Evolutionary conservation across 2,329 filamentous ascomycete genomes (phyloP), one percentile per base, ranked within the genome.

Genomic region (Alternaria incomplexa): DNA sequence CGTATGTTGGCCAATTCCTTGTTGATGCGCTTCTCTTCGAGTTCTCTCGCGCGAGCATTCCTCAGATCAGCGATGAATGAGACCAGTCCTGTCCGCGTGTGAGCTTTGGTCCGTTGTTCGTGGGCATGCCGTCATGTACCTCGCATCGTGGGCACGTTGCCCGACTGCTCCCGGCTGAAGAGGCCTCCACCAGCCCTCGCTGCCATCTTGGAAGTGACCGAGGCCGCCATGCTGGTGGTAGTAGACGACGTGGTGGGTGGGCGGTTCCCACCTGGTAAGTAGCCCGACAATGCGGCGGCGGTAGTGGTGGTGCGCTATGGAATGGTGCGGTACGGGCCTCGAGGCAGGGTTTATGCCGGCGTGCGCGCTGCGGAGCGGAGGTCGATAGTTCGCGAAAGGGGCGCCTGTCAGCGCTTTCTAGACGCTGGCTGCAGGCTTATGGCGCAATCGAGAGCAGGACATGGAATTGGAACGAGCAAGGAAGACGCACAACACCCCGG

Each of bases 1-100:
- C 93, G 90, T 80, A 99, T 99, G 79, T 99, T 99, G 78, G 96
- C 96, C 80, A 99, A 84, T 84, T 99, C 96, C 85, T 99, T 99
- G 82, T 99, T 99, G 84, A 99, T 98, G 78, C 96, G 89, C 87
- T 99, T 99, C 85, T 99, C 96, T 81, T 99, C 96, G 67, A 99
- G 84, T 80, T 99, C 96, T 66, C 96, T 89, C 50, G 96, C 96
- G 80, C 96, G 88, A 57, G 96, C 96, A 81, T 99, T 99, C 79
- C 96, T 87, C 75, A 99, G 81, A 80, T 99, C 96, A 65, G 96
- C 96, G 80, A 99, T 99, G 84, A 99, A 99, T 80, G 97, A 96
- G 51, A 99, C 96, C 72, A 99, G 85, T 26, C 96, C 95, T 81
- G 82, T 46, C 63, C 32, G 40, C 36, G 12, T 53, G 64, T 75